phyloP scores from a whole-genome alignment of 371 early-diverging fungal genomes.

The Actinomortierella wolfii region DNA sequence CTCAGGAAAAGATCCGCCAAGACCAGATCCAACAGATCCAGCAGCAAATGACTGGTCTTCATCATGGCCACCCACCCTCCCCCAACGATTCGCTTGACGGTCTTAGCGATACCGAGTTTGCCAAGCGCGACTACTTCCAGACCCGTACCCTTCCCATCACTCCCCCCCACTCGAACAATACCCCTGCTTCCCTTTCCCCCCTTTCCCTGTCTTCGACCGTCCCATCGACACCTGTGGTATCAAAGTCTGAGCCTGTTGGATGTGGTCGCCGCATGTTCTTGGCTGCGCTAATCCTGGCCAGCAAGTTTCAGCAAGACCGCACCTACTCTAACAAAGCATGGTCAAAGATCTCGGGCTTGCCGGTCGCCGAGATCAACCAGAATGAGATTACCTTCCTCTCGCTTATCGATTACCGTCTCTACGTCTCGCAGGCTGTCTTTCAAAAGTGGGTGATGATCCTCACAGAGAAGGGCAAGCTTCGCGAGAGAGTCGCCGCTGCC shows the following conservation, averaged over 20 bases:
- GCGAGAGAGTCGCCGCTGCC: slow-evolving; percentile 12
- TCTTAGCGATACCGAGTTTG: slow-evolving; percentile 4
- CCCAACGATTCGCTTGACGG: slow-evolving; percentile 1
- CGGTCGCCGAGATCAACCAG: slow-evolving; percentile 70
- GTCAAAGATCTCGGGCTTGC: slow-evolving; percentile 78
- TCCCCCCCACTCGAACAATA: slow-evolving; percentile 2
- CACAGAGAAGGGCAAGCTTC: slow-evolving; percentile 34
- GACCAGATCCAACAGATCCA: slow-evolving; percentile 1
- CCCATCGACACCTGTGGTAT: slow-evolving; percentile 20
- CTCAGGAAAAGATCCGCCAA: slow-evolving; percentile 6
- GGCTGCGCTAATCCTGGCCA: slow-evolving; percentile 77
- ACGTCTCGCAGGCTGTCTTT: slow-evolving; percentile 64
- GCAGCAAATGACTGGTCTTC: neutral
- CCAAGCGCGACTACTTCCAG: neutral
- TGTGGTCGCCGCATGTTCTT: slow-evolving; percentile 86
- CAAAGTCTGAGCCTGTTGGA: slow-evolving; percentile 53
- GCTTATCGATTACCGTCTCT: slow-evolving; percentile 75
- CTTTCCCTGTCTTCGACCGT: slow-evolving; percentile 5
- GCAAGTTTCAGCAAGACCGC: slow-evolving; percentile 81
- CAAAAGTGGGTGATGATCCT: slow-evolving; percentile 45
- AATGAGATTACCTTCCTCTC: slow-evolving; percentile 75
- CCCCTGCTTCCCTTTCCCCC: slow-evolving; percentile 1
- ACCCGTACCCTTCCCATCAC: slow-evolving; percentile 1
- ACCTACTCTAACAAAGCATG: slow-evolving; percentile 84
- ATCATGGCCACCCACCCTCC: neutral